These are phyloP conservation scores for Sclerotinia subarctica DNA, from an alignment of 2,329 filamentous ascomycete genomes.

Conservation along the genomic window DNA sequence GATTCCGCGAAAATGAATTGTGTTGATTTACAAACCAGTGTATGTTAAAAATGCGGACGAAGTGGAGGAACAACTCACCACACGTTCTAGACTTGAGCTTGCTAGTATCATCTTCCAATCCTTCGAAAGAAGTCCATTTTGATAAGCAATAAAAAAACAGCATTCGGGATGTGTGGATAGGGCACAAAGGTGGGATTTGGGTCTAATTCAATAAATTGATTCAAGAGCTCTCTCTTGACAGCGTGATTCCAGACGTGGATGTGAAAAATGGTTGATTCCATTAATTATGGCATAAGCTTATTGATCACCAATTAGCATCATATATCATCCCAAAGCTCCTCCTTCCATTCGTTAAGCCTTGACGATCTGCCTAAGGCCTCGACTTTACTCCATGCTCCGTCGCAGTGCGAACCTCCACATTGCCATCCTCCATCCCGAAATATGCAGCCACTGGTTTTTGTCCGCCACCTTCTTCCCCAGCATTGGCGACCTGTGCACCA, in stretches of 20 bases:
- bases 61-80: not conserved
- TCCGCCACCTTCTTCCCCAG: slow-evolving; percentile 61
- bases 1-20: too few species aligned
- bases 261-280: not conserved
- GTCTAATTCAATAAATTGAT: too few species aligned
- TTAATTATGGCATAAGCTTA: not conserved
- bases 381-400: slow-evolving; percentile 29
- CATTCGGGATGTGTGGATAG: not conserved
- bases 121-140: not conserved
- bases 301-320: not conserved
- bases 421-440: slow-evolving; percentile 83
- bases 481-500: slow-evolving; percentile 63
- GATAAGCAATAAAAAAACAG: not conserved
- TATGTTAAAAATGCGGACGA: too few species aligned
- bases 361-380: not conserved
- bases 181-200: not conserved
- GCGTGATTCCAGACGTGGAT: not conserved
- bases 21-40: too few species aligned
- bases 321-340: not conserved
- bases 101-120: not conserved
- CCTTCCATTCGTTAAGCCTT: not conserved
- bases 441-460: slow-evolving; percentile 94
- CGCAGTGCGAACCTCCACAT: slow-evolving; percentile 54
- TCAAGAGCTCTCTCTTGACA: not conserved
- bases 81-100: not conserved